These are phyloP conservation scores for Agastache rugosa DNA, from an alignment of 257 asterid genomes.

Conservation along the genomic window DNA sequence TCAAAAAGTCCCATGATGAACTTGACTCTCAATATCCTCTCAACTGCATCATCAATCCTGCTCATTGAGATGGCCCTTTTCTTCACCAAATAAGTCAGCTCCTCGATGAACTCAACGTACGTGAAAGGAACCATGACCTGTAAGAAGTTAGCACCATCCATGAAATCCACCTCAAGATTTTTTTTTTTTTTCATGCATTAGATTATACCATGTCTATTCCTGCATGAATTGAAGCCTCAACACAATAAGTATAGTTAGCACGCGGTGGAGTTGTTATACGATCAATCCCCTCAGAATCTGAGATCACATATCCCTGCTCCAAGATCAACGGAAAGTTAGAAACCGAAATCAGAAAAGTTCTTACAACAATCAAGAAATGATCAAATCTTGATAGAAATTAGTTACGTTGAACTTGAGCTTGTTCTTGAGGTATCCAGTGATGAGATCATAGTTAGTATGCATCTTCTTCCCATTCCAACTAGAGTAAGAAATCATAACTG, in stretches of 20 bases:
- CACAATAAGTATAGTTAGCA: slow-evolving; percentile 64
- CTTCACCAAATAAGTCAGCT: slow-evolving; percentile 50
- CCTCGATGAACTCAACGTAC: slow-evolving; percentile 49
- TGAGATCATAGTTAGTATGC: slow-evolving; percentile 54
- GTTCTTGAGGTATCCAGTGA: slow-evolving; percentile 55
- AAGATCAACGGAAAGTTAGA: background rate
- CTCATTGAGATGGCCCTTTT: slow-evolving; percentile 53
- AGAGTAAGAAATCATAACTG: slow-evolving; percentile 55
- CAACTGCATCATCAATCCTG: slow-evolving; percentile 70
- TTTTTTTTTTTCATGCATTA: background rate
- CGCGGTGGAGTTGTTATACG: slow-evolving; percentile 60
- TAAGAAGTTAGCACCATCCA: background rate
- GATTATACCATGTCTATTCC: slow-evolving; percentile 74
- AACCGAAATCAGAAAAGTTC: background rate
- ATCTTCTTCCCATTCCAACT: slow-evolving; percentile 60
- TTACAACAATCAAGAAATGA: background rate
- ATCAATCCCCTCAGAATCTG: slow-evolving; percentile 72
- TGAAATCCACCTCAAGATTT: background rate
- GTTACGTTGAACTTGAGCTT: slow-evolving; percentile 53
- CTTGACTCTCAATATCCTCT: slow-evolving; percentile 63
- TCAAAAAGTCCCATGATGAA: slow-evolving; percentile 71
- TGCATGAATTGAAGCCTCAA: slow-evolving; percentile 59
- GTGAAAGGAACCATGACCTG: slow-evolving; percentile 62
- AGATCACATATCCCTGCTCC: slow-evolving; percentile 69
- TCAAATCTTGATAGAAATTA: background rate